Conservation (phyloP, 768 basidiomycete species). For the Boletus eberwhitei region DNA sequence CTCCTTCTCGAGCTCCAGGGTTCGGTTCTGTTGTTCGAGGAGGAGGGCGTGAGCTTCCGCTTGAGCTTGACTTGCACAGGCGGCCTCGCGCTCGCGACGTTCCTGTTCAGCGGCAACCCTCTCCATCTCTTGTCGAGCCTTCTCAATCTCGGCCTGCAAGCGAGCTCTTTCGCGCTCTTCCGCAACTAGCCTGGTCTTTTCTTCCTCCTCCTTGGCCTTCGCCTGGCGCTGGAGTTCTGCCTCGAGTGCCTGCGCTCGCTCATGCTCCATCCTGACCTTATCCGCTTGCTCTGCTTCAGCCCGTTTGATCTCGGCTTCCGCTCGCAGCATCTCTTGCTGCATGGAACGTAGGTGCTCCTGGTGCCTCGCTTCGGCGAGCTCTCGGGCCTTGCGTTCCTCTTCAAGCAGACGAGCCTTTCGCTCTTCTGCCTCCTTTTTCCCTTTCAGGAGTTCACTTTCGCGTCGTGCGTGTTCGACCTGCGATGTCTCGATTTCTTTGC, state of each 20-base stretch:
- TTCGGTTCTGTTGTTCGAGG: slow-evolving; percentile 23
- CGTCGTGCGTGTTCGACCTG: slow-evolving; percentile 27
- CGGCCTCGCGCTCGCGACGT: slow-evolving; percentile 25
- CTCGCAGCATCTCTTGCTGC: slow-evolving; percentile 25
- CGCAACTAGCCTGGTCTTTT: slow-evolving; percentile 14
- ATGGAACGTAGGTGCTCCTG: slow-evolving; percentile 29
- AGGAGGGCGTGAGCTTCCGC: slow-evolving; percentile 24
- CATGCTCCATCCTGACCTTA: slow-evolving; percentile 26
- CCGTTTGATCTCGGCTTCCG: slow-evolving; percentile 23
- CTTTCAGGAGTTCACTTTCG: slow-evolving; percentile 26
- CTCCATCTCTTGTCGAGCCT: slow-evolving; percentile 26
- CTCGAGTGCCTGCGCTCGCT: slow-evolving; percentile 30
- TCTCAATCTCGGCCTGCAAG: slow-evolving; percentile 28
- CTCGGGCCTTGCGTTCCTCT: slow-evolving; percentile 30
- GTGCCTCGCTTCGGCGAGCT: slow-evolving; percentile 27
- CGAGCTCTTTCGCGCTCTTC: slow-evolving; percentile 31
- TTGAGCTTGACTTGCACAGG: slow-evolving; percentile 22
- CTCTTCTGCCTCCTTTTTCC: slow-evolving; percentile 27
- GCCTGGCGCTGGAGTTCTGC: slow-evolving; percentile 28
- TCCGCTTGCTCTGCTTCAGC: slow-evolving; percentile 24
- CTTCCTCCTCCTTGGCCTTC: slow-evolving; percentile 23
- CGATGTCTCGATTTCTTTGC: slow-evolving; percentile 27
- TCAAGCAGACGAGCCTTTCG: slow-evolving; percentile 28
- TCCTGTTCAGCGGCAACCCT: slow-evolving; percentile 23
- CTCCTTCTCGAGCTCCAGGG: slow-evolving; percentile 25